Conservation (phyloP, 2,329 filamentous ascomycete genomes). For the Rugonectria rugulosa region DNA sequence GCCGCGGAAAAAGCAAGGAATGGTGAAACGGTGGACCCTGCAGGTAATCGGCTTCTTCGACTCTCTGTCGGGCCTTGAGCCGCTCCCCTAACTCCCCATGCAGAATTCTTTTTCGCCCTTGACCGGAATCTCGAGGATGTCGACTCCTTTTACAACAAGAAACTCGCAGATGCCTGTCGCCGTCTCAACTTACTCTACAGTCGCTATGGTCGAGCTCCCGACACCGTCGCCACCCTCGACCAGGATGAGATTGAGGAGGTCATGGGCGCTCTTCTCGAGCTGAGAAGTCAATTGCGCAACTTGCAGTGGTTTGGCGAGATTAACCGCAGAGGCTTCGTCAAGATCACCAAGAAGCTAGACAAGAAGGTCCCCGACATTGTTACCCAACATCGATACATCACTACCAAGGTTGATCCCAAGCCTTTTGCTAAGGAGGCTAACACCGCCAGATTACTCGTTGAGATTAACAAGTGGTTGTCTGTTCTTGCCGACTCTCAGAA, state of each 20-base stretch:
- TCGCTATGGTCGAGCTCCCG: slow-evolving; percentile 79
- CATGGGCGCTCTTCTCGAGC: slow-evolving; percentile 86
- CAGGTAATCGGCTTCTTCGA: slow-evolving; percentile 70
- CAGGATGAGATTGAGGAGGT: slow-evolving; percentile 91
- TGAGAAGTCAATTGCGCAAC: slow-evolving; percentile 87
- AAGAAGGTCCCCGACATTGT: slow-evolving; percentile 84
- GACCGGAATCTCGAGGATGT: slow-evolving; percentile 98
- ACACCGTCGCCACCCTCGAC: slow-evolving; percentile 77
- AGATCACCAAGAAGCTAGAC: slow-evolving; percentile 98
- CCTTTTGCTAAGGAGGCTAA: slow-evolving; percentile 81
- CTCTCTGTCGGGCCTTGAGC: slow-evolving; percentile 38
- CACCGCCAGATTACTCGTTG: slow-evolving; percentile 56
- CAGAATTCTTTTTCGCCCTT: slow-evolving; percentile 96
- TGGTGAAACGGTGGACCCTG: slow-evolving; percentile 83
- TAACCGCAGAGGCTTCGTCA: slow-evolving; percentile 92
- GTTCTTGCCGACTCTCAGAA: slow-evolving; percentile 79
- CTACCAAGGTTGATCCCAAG: slow-evolving; percentile 87
- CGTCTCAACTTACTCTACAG: slow-evolving; percentile 87
- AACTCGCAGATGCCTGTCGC: slow-evolving; percentile 83
- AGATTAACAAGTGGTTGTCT: slow-evolving; percentile 93
- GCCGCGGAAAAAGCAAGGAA: slow-evolving; percentile 70
- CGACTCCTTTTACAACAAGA: slow-evolving; percentile 96
- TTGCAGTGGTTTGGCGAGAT: slow-evolving; percentile 98
- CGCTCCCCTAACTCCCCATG: slow-evolving; percentile 44
- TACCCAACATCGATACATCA: slow-evolving; percentile 85